Base-by-base conservation (phyloP, 495 filamentous ascomycete genomes). In the Podospora australis region DNA sequence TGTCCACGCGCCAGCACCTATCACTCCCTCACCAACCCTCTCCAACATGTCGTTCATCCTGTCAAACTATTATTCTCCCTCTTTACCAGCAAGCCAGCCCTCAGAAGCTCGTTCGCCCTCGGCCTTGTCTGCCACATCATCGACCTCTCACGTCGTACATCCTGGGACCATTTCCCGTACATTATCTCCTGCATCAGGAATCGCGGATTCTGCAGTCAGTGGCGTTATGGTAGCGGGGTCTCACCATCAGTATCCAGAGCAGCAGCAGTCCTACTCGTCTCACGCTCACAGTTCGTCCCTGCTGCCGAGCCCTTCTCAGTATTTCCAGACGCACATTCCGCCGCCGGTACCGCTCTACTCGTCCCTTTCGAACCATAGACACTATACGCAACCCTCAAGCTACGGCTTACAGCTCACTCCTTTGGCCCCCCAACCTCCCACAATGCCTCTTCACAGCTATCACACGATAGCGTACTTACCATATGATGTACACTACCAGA, bases 111-210 rank as follows among this genome's bases (percentile, higher is more conserved):
- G 59, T 19, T 57, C 56, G 22, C 34, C 54, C 2, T 60, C 59
- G 3, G 56, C 55, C 3, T 63, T 54, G 4, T 60, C 57, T 8
- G 38, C 49, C 7, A 52, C 56, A 11, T 63, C 59, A 4, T 44
- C 57, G 3, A 22, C 52, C 8, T 57, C 60, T 2, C 42, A 52
- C 48, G 14, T 24, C 50, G 42, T 42, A 7, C 50, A 32, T 14
- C 29, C 49, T 36, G 44, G 25, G 7, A 34, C 48, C 11, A 39
- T 45, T 28, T 48, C 58, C 3, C 41, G 58, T 8, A 55, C 53
- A 9, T n/a, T 64, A 30, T 64, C 61, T 19, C 58, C 61, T 7
- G 44, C 46, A 4, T 40, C 51, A 4, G 23, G 32, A 13, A 11
- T 46, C 7, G 43, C 53, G 1, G 51, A 53, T 9, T 19, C 46